Base-by-base conservation (phyloP, 2,329 filamentous ascomycete genomes). In the Emergomyces pasteurianus region DNA sequence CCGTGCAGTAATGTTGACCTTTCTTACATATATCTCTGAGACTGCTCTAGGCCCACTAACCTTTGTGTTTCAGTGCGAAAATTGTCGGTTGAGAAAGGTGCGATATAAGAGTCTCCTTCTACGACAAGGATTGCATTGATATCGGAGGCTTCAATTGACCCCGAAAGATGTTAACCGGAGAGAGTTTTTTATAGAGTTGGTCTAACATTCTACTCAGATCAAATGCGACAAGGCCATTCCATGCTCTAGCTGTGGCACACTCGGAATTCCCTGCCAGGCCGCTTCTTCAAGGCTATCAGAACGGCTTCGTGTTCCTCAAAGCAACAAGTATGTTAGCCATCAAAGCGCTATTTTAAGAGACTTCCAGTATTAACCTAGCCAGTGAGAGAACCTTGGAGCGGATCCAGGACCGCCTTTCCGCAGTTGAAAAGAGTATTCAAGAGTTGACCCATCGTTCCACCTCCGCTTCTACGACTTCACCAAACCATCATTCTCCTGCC, bases 331-430 rank as follows among this genome's bases (percentile, higher is more conserved):
- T 28, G 53, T 18, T 21, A 16, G 34, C 9, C 8, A 38, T 56
- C n/a, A 42, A 18, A 49, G 5, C 26, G 12, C 21, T 21, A 4
- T 21, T 40, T 40, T 28, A 40, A 42, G 23, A 9, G 4, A 12
- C 4, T 42, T 43, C 6, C 7, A 8, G 10, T 26, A 26, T 38
- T 56, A 38, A 56, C 21, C 21, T 8, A 8, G 9, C 23, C 21
- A 56, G 53, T n/a, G 53, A 56, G 23, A 56, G 53, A 38, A 56
- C 26, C 9, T 56, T 42, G 36, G 79, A 81, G 63, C 65, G 68
- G 58, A 68, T 74, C 7, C 67, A 78, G 21, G 70, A 74, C 36
- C 70, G 60, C 23, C 69, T 75, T 66, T n/a, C 58, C 61, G 2
- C 60, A 68, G 2, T 58, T 61, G 43, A 60, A 67, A 38, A 58